These are phyloP conservation scores for Epithele typhae DNA, from an alignment of 768 basidiomycete species.

Conservation along the genomic window DNA sequence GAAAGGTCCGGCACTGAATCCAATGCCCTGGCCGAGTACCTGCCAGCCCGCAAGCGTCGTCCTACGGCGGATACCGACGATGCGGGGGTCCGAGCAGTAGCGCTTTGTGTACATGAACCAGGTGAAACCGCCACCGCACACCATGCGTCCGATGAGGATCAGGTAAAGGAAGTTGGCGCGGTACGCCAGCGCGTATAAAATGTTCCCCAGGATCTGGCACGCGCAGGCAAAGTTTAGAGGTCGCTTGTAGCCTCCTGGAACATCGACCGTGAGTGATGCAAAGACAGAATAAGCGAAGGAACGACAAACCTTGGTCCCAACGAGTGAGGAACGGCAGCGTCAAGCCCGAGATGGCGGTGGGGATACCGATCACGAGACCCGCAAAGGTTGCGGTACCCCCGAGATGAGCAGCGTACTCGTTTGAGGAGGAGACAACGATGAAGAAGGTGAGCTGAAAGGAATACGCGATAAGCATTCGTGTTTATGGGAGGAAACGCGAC, in stretches of 20 bases:
- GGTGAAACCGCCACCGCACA: slow-evolving; percentile 56
- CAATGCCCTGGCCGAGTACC: slow-evolving; percentile 58
- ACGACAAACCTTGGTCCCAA: slow-evolving; percentile 50
- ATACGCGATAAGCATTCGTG: neutral
- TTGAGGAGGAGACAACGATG: slow-evolving; percentile 64
- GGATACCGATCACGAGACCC: slow-evolving; percentile 65
- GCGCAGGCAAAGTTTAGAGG: slow-evolving; percentile 55
- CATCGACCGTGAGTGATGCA: too few relatives aligned
- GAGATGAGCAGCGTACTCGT: slow-evolving; percentile 54
- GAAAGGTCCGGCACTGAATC: slow-evolving; percentile 62
- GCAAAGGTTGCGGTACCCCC: slow-evolving; percentile 71
- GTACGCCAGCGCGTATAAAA: slow-evolving; percentile 62
- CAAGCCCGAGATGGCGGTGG: slow-evolving; percentile 56
- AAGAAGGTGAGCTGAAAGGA: slow-evolving; percentile 62
- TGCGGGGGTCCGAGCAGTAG: slow-evolving; percentile 64
- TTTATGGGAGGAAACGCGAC: neutral
- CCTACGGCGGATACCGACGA: slow-evolving; percentile 59
- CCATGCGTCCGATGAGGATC: slow-evolving; percentile 67
- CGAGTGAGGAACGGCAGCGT: slow-evolving; percentile 51
- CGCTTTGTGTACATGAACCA: slow-evolving; percentile 66
- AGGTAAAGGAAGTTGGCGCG: slow-evolving; percentile 56
- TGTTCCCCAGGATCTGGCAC: slow-evolving; percentile 48
- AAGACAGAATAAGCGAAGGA: too few relatives aligned
- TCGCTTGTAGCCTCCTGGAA: slow-evolving; percentile 46
- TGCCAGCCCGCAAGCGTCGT: slow-evolving; percentile 61